Percentiles rank a stretch among this genome's conserved stretches.
These are phyloP conservation scores for Leccinum subtestaceum DNA, from an alignment of 768 basidiomycete genomes.

Conservation along the genomic window DNA sequence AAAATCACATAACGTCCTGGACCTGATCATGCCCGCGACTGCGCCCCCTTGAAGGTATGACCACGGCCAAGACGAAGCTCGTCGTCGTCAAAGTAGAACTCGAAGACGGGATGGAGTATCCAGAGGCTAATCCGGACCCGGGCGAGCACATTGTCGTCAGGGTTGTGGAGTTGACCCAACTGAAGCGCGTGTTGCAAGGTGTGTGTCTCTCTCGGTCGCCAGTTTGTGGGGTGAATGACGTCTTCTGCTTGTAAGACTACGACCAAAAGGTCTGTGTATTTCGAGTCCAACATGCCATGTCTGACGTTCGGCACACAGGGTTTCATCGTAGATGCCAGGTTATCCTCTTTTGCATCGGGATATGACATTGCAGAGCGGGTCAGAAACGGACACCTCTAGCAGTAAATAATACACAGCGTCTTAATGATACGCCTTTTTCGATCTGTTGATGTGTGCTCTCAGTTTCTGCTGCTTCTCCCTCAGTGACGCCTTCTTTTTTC, in stretches of 20 bases:
- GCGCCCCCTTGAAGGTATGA: slow-evolving; percentile 86
- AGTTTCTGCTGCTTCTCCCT: slow-evolving; percentile 79
- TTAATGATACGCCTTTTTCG: slow-evolving; percentile 49
- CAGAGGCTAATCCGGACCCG: slow-evolving; percentile 73
- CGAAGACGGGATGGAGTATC: slow-evolving; percentile 62
- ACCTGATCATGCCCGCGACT: no score
- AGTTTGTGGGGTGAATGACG: background rate
- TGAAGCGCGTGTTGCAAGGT: slow-evolving; percentile 69
- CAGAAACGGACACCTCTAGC: slow-evolving; percentile 26
- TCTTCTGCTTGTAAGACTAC: slow-evolving; percentile 45
- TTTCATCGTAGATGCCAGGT: slow-evolving; percentile 70
- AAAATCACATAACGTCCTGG: no score
- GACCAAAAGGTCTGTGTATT: slow-evolving; percentile 45
- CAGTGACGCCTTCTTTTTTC: slow-evolving; percentile 81
- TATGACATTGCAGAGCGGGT: slow-evolving; percentile 54
- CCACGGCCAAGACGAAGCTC: slow-evolving; percentile 89
- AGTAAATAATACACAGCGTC: slow-evolving; percentile 1
- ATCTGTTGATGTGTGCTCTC: slow-evolving; percentile 69
- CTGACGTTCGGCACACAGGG: slow-evolving; percentile 36
- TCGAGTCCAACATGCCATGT: background rate
- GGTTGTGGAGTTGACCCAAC: slow-evolving; percentile 64
- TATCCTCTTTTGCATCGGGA: slow-evolving; percentile 74
- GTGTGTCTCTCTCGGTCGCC: slow-evolving; percentile 20
- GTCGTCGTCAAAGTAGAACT: slow-evolving; percentile 69
- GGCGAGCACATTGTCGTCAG: slow-evolving; percentile 82